Base-by-base conservation (phyloP, 371 early-diverging fungal species). In the Rhizopus arrhizus region DNA sequence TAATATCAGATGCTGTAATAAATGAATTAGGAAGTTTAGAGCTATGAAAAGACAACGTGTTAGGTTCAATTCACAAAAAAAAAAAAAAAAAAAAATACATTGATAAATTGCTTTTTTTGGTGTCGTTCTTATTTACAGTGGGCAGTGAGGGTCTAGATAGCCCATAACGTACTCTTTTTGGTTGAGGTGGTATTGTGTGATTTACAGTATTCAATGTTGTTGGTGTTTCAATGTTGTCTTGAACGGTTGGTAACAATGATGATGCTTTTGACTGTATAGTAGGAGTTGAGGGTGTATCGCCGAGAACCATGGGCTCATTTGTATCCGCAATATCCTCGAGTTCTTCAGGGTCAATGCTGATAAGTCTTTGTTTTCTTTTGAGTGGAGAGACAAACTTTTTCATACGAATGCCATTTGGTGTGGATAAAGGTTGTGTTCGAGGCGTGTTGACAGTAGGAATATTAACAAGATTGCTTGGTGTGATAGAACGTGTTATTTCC, bases 261-360 rank as follows among this genome's bases (percentile, higher is more conserved):
- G 22, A 2, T 22, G 22, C 22, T 22, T 22, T 22, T 22, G 22
- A 22, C 22, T 22, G 22, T 22, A 22, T 22, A 22, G 22, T 22
- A 22, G 22, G 22, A 2, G 22, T 22, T 22, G 22, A 22, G 22
- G 22, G 22, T 22, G 22, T 22, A 22, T 22, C 22, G 22, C 2
- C 22, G 22, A 22, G 22, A 22, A 22, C 22, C 22, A 22, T 22
- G 9, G 29, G 9, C 7, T 48, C 48, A 3, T 2, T 29, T 4
- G 12, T 48, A 28, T 48, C 48, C 48, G 28, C 28, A 22, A 29
- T 29, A 22, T 52, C 58, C 13, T 53, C 53, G 8, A 35, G 10
- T 31, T 57, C 58, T 12, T 56, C 56, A 45, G 57, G 57, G 50
- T 56, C 56, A 8, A 42, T 22, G 0, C 41, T 56, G 0, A 62